Conservation (phyloP, 148 eudicot species). For the Cornus kousa region DNA sequence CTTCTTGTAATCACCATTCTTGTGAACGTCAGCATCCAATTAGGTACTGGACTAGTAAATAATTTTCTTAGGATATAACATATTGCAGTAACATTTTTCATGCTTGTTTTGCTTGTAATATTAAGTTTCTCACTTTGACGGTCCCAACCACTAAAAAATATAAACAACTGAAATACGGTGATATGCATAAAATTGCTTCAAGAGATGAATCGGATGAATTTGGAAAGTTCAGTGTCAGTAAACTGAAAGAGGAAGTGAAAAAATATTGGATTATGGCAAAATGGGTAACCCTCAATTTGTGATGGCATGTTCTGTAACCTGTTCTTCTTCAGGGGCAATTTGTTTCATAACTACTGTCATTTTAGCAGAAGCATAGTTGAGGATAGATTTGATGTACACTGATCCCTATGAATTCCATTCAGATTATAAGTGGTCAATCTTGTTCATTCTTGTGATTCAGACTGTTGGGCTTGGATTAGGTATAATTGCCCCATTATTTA, state of each 20-base stretch:
- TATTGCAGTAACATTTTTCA: too few species aligned
- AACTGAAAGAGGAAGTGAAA: conserved; percentile 12
- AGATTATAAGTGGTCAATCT: conserved; percentile 22
- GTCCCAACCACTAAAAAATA: conserved; percentile 16
- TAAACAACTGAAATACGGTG: conserved; percentile 11
- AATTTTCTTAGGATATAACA: background rate
- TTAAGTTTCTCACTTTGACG: conserved; percentile 11
- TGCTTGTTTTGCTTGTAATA: background rate
- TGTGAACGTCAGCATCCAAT: background rate
- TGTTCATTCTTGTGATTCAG: conserved; percentile 10
- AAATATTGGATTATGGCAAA: conserved; percentile 32
- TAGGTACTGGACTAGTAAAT: background rate
- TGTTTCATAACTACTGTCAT: background rate
- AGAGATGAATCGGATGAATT: background rate
- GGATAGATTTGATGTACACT: accelerated
- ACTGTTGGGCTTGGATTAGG: conserved; percentile 23
- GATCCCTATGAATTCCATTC: background rate
- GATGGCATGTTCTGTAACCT: conserved; percentile 24
- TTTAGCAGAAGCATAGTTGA: conserved; percentile 11
- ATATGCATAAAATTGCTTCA: background rate
- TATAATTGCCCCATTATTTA: conserved; percentile 17
- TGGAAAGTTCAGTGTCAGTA: background rate
- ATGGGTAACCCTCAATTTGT: conserved; percentile 31
- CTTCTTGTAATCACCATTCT: background rate
- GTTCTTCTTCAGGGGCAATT: conserved; percentile 15